Conservation (phyloP, 106 monocot genomes). For the Allium sativum region DNA sequence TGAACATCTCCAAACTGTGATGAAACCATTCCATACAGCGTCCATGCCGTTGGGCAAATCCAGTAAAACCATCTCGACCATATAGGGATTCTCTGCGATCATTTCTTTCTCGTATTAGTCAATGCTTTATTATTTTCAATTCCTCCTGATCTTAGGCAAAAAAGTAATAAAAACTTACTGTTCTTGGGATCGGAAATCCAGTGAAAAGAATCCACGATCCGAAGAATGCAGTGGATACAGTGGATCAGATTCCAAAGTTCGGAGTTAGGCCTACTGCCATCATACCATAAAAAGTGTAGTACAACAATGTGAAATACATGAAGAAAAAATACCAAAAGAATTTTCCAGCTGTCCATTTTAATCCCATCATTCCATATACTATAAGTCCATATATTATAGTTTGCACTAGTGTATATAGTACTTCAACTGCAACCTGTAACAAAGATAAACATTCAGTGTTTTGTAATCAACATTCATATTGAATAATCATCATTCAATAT, state of each 20-base stretch:
- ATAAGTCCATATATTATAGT: constrained; percentile 24
- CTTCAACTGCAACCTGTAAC: constrained; percentile 40
- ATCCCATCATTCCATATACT: constrained; percentile 18
- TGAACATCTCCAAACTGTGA: constrained; percentile 61
- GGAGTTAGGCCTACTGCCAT: constrained; percentile 86
- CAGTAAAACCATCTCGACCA: constrained; percentile 96
- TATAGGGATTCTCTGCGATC: constrained; percentile 63
- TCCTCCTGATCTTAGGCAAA: too few relatives aligned
- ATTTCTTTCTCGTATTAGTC: too few relatives aligned
- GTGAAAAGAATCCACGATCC: constrained; percentile 71
- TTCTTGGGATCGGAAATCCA: constrained; percentile 60
- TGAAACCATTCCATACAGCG: constrained; percentile 54
- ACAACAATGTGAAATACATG: constrained; percentile 11
- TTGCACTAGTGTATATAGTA: constrained; percentile 42
- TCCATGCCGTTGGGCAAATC: constrained; percentile 73
- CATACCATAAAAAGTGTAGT: constrained; percentile 25
- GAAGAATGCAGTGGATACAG: constrained; percentile 59
- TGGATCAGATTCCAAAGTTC: constrained; percentile 56
- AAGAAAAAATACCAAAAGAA: constrained; percentile 20
- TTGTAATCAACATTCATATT: too few relatives aligned
- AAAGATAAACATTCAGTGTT: neutral
- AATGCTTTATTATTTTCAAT: too few relatives aligned
- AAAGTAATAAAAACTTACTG: constrained; percentile 18
- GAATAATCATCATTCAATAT: too few relatives aligned
- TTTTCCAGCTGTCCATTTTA: constrained; percentile 11